These are phyloP conservation scores for Biscogniauxia marginata DNA, from an alignment of 2,329 filamentous ascomycete genomes.

Conservation along the genomic window DNA sequence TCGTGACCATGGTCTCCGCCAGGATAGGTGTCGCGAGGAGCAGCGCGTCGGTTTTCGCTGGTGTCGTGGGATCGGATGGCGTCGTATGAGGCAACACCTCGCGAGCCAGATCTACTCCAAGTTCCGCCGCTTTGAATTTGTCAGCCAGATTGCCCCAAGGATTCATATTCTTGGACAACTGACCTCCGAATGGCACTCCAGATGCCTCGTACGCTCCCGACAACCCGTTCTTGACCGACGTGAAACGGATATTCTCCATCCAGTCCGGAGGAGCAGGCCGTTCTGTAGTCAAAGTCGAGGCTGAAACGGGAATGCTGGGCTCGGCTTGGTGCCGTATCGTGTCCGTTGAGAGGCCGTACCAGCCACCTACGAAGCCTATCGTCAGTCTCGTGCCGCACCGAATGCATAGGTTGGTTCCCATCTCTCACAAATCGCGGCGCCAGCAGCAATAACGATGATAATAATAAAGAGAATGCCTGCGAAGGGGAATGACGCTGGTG, in stretches of 20 bases:
- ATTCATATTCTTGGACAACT: too few species aligned
- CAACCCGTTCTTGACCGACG: too few species aligned
- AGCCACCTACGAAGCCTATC: constrained; percentile 17
- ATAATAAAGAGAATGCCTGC: constrained; percentile 18
- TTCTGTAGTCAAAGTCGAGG: not conserved
- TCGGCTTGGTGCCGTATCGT: constrained; percentile 7
- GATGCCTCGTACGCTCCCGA: too few species aligned
- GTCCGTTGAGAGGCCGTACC: constrained; percentile 19
- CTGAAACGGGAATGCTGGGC: not conserved
- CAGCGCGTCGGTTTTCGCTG: too few species aligned
- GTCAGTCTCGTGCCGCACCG: not conserved
- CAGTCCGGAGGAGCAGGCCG: constrained; percentile 2
- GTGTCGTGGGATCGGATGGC: too few species aligned
- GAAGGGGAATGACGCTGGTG: constrained; percentile 11
- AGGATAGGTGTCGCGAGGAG: too few species aligned
- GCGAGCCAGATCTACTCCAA: too few species aligned
- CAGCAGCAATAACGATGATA: constrained; percentile 12
- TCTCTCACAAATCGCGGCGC: constrained; percentile 19
- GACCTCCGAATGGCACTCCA: too few species aligned
- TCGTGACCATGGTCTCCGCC: too few species aligned
- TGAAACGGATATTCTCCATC: not conserved
- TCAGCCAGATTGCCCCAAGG: too few species aligned
- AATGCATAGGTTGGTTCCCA: not conserved
- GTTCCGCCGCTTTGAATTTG: too few species aligned
- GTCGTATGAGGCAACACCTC: too few species aligned